These are phyloP conservation scores for Typha latifolia DNA, from an alignment of 176 grass and related monocot species.

Conservation along the genomic window DNA sequence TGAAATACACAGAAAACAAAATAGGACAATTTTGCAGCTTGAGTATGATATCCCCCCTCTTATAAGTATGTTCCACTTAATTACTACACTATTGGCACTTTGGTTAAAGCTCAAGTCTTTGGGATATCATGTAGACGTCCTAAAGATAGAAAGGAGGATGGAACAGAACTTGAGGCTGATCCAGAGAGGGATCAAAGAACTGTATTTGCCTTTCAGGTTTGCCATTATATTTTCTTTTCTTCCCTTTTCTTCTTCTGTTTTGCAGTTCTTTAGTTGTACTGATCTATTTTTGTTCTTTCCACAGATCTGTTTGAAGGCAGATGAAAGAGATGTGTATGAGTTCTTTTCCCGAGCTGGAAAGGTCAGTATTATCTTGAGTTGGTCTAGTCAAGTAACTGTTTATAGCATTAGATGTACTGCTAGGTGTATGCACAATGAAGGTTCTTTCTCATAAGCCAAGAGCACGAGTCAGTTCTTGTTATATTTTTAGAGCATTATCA, in stretches of 20 bases:
- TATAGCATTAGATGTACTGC: too few species aligned
- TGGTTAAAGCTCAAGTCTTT: slow-evolving; percentile 8
- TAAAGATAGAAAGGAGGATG: slow-evolving; percentile 64
- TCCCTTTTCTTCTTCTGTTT: neutral
- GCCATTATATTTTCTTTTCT: slow-evolving; percentile 1
- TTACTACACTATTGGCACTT: too few species aligned
- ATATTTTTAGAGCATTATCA: too few species aligned
- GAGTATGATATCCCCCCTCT: too few species aligned
- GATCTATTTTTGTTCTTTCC: neutral
- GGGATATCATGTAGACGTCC: slow-evolving; percentile 38
- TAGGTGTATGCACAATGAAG: too few species aligned
- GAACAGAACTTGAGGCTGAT: slow-evolving; percentile 62
- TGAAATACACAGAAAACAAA: too few species aligned
- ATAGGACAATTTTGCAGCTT: too few species aligned
- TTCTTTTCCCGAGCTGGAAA: slow-evolving; percentile 98
- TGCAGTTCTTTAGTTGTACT: neutral
- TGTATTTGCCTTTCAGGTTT: slow-evolving; percentile 94
- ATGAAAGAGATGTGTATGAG: slow-evolving; percentile 96
- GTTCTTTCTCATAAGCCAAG: too few species aligned
- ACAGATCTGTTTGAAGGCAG: slow-evolving; percentile 84
- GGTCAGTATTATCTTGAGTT: slow-evolving; percentile 15
- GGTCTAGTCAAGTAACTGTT: too few species aligned
- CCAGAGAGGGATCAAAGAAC: slow-evolving; percentile 99
- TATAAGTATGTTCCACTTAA: too few species aligned
- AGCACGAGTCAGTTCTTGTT: too few species aligned